phyloP scores from a whole-genome alignment of 257 asterid species.

The Lycium ferocissimum region DNA sequence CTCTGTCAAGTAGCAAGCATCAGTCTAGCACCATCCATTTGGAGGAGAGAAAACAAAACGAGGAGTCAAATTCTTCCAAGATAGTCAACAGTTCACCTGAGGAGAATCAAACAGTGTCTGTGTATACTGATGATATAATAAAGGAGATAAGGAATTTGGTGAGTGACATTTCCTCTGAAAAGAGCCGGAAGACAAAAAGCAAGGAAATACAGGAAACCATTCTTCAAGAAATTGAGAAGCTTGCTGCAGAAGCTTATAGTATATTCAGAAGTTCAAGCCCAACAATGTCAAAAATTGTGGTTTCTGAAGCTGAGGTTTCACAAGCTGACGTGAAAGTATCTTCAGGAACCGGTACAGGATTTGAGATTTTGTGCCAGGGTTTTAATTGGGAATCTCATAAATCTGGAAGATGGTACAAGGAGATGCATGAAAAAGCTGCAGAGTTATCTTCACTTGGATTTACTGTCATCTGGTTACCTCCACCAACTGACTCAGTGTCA shows the following conservation, averaged over 20 bases:
- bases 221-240: constrained; percentile 98
- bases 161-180: constrained; percentile 72
- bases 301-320: constrained; percentile 48
- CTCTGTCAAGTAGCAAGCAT: constrained; percentile 50
- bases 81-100: constrained; percentile 45
- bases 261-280: constrained; percentile 79
- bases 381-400: constrained; percentile 98
- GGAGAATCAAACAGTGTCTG: constrained; percentile 46
- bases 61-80: constrained; percentile 41
- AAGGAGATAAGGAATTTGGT: constrained; percentile 75
- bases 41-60: constrained; percentile 36
- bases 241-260: constrained; percentile 97
- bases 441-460: constrained; percentile 84
- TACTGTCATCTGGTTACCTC: constrained; percentile 94
- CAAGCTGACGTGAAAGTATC: constrained; percentile 53
- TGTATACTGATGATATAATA: constrained; percentile 72
- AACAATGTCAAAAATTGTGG: constrained; percentile 44
- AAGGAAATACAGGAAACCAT: constrained; percentile 76
- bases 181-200: constrained; percentile 60
- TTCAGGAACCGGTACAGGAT: constrained; percentile 93
- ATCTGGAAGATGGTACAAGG: constrained; percentile 88
- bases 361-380: constrained; percentile 89
- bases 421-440: constrained; percentile 72
- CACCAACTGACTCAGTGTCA: constrained; percentile 96
- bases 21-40: constrained; percentile 40